Base-by-base conservation (phyloP, 257 asterid genomes). In the Plectranthus barbatus region DNA sequence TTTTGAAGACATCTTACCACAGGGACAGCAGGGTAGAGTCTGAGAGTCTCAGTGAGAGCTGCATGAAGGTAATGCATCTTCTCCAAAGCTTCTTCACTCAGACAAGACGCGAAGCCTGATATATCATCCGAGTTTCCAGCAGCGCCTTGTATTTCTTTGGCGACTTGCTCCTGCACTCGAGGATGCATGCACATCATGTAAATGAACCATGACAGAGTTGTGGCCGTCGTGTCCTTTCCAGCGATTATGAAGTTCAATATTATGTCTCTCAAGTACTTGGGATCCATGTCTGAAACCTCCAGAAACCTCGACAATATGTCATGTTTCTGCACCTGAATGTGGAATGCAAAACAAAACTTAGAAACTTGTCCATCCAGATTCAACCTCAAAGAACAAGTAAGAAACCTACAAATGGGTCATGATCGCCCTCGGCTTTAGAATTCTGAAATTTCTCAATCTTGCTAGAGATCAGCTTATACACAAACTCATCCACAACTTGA, bases 151-250 rank as follows among this genome's bases (percentile, higher is more conserved):
- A 77, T 60, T 56, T 84, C 87, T 21, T 51, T 62, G 17, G 74
- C 75, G 4, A 51, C 65, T 45, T 68, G 81, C 20, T 77, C 85
- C 60, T 84, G 87, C 1, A 78, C 73, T 2, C 20, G 31, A 33
- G 80, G 86, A 56, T 77, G 59, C 75, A 77, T 79, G 75, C 87
- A 79, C 12, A 84, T 73, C 75, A 81, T 57, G 81, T 79, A 79
- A 23, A 81, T 61, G 45, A 84, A 84, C 87, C 87, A 84, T 3
- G 85, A 73, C 3, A 84, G 76, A 14, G 87, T 57, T 18, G 80
- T 73, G 26, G 85, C 82, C n/a, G 84, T 81, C 15, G 84, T 84
- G 60, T 84, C 91, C 63, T 77, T 84, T 42, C 87, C 91, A 8
- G 87, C 87, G 56, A 79, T 79, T 23, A 77, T 63, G 67, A 81